Conservation (phyloP, 2,329 filamentous ascomycete species). For the Scolecobasidium constrictum region DNA sequence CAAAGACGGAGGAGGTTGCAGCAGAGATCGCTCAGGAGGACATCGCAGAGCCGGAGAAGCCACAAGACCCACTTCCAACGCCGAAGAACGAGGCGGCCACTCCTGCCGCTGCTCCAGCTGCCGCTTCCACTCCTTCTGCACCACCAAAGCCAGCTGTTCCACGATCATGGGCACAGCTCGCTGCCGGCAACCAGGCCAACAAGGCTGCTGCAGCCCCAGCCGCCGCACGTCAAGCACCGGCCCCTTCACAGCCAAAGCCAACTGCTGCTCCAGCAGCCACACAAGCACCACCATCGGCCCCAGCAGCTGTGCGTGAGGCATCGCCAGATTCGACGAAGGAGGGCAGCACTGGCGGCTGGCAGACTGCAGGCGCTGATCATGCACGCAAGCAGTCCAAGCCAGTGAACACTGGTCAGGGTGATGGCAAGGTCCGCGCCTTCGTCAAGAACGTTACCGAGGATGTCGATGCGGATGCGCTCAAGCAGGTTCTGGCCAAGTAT, state of each 20-base stretch:
- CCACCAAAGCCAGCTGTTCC: constrained; percentile 45
- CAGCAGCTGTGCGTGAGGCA: constrained; percentile 23
- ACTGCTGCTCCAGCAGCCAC: constrained; percentile 21
- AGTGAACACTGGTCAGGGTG: constrained; percentile 48
- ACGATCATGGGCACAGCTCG: constrained; percentile 65
- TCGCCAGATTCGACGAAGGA: constrained; percentile 36
- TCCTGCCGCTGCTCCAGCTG: constrained; percentile 35
- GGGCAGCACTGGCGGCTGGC: constrained; percentile 63
- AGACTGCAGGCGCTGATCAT: constrained; percentile 67
- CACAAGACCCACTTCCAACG: constrained; percentile 47
- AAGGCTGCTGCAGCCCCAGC: constrained; percentile 27
- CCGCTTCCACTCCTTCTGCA: constrained; percentile 36
- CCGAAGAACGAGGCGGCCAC: constrained; percentile 37
- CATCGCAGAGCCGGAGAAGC: constrained; percentile 40
- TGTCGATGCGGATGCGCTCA: constrained; percentile 65
- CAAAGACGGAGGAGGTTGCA: constrained; percentile 22
- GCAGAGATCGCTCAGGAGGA: constrained; percentile 17
- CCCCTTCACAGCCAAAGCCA: constrained; percentile 21
- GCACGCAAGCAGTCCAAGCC: constrained; percentile 59
- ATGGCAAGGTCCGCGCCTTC: constrained; percentile 52
- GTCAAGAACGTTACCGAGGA: constrained; percentile 94
- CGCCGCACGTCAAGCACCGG: constrained; percentile 19
- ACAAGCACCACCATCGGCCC: constrained; percentile 14
- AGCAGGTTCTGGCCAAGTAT: constrained; percentile 57
- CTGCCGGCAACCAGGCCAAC: constrained; percentile 32